Evolutionary conservation across 2,329 filamentous ascomycete genomes (phyloP), one percentile per base, ranked within the genome.

Genomic region (Alternaria ventricosa): DNA sequence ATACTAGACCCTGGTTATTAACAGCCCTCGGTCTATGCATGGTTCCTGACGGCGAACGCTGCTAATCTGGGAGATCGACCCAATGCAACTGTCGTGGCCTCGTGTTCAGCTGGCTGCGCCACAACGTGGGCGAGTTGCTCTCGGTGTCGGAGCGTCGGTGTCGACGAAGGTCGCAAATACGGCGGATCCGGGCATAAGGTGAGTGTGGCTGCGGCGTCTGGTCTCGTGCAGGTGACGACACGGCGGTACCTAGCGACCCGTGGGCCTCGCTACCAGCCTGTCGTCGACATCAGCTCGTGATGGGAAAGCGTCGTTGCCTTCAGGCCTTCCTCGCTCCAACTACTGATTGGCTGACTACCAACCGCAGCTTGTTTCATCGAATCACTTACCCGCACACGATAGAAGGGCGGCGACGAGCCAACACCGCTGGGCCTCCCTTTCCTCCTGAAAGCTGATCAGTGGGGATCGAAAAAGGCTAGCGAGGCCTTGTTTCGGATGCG

Each of bases 101-200:
- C 53, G 55, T 59, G 22, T 50, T 44, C 55, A 53, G 57, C 60
- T 43, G 57, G 55, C 66, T 65, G 67, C 60, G 70, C 71, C 69
- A 69, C 71, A 69, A 51, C 63, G 61, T 67, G 66, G 61, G n/a
- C 54, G 28, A 30, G 22, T 25, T 44, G 56, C n/a, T 12, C 23
- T 61, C 57, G 55, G 62, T 11, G 27, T 56, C 33, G 27, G 28
- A 41, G n/a, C n/a, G 49, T 60, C 54, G 47, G 62, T 49, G 57
- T 44, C 33, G 45, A 46, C 65, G 36, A 57, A 51, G 57, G 44
- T 15, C 18, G 15, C 13, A 47, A 23, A n/a, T 53, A 57, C 36
- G 57, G 63, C 57, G 61, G 58, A 56, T 63, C 50, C 60, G 65
- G 51, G 53, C 46, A 65, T 30, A 55, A 36, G 41, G 57, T 50